Percentiles rank a stretch among this genome's conserved stretches.
Conservation (phyloP, 768 basidiomycete species). For the Pleurotus tuoliensis region DNA sequence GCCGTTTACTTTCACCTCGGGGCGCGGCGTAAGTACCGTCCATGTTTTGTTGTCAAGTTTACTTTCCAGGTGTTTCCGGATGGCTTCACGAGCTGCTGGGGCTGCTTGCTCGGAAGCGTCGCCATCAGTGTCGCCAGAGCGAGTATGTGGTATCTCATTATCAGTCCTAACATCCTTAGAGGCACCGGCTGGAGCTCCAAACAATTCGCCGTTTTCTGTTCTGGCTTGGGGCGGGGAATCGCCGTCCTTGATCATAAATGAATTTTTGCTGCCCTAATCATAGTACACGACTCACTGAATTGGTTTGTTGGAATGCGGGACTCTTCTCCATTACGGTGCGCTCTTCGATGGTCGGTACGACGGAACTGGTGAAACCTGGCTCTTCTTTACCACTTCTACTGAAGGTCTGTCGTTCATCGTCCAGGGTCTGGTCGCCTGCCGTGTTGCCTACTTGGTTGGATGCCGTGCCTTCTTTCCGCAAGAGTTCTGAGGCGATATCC, state of each 20-base stretch:
- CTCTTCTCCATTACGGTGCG: constrained; percentile 50
- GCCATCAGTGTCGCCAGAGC: constrained; percentile 37
- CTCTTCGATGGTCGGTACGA: constrained; percentile 71
- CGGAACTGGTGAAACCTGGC: constrained; percentile 56
- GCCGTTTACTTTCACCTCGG: constrained; percentile 66
- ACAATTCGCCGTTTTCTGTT: constrained; percentile 39
- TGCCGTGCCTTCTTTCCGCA: constrained; percentile 42
- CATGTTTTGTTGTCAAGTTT: constrained; percentile 53
- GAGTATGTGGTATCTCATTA: constrained; percentile 44
- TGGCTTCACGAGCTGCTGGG: constrained; percentile 41
- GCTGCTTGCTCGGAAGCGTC: constrained; percentile 48
- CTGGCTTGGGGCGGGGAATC: constrained; percentile 24
- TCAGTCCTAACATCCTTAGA: constrained; percentile 35
- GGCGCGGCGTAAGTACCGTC: constrained; percentile 64
- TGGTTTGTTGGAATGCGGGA: constrained; percentile 29
- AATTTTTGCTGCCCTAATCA: not conserved
- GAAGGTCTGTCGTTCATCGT: constrained; percentile 49
- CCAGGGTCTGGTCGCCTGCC: constrained; percentile 37
- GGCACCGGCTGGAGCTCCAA: constrained; percentile 55
- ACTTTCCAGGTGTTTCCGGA: constrained; percentile 50
- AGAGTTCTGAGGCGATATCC: constrained; percentile 33
- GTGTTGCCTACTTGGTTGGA: constrained; percentile 33
- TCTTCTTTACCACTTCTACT: constrained; percentile 46
- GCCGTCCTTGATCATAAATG: not conserved
- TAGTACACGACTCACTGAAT: not conserved